Evolutionary conservation across 192 early-diverging fungal genomes (phyloP).

Genomic region (Bifiguratus adelaidae): DNA sequence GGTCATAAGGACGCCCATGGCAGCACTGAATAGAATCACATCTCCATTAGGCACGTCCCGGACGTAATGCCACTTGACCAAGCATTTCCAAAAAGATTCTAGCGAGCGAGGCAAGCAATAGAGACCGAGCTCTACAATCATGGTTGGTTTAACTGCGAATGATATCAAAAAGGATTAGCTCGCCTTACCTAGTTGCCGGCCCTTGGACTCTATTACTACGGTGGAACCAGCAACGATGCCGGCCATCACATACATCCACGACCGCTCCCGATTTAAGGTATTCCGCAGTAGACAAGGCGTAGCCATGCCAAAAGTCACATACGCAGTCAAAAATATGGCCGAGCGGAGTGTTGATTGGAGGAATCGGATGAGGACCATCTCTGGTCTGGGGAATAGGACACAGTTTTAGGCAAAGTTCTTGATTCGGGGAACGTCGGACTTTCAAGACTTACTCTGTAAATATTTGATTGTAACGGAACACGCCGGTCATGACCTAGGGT

Average conservation of each 20-base stretch:
- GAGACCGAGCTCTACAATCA: conserved; percentile 59
- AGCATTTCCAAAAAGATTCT: conserved; percentile 53
- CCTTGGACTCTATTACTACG: conserved; percentile 47
- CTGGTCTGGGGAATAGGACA: conserved; percentile 14
- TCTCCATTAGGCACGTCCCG: conserved; percentile 58
- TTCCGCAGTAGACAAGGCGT: conserved; percentile 42
- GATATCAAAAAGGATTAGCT: neutral
- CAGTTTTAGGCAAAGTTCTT: conserved; percentile 8
- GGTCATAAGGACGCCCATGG: conserved; percentile 71
- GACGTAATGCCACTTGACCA: conserved; percentile 44
- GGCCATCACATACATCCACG: conserved; percentile 32
- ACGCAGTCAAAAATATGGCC: conserved; percentile 44
- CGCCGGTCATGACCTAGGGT: conserved; percentile 29
- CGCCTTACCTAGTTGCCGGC: conserved; percentile 35
- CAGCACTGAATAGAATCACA: conserved; percentile 53
- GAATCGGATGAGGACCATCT: conserved; percentile 27
- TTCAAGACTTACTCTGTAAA: conserved; percentile 10
- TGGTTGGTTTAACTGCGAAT: neutral
- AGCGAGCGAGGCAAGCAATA: conserved; percentile 76
- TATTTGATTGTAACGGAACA: conserved; percentile 18
- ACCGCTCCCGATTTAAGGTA: conserved; percentile 29
- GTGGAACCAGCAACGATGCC: conserved; percentile 46
- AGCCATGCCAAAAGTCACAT: conserved; percentile 35
- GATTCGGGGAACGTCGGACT: neutral
- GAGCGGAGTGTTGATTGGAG: conserved; percentile 42